Evolutionary conservation across 2,329 filamentous ascomycete species (phyloP).

Genomic region (Pochonia chlamydosporia): DNA sequence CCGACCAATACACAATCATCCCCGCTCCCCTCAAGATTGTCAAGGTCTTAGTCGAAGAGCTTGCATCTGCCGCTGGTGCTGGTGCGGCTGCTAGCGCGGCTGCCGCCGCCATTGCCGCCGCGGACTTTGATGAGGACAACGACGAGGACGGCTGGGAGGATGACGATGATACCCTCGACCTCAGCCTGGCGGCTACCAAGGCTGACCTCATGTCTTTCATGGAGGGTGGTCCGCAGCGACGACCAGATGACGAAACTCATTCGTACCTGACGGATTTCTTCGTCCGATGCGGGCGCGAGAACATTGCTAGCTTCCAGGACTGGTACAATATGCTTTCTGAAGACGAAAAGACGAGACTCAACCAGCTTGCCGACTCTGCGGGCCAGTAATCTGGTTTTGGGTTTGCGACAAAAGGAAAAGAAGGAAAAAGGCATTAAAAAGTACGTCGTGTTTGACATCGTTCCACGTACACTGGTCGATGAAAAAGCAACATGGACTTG

Average conservation of each 20-base stretch:
- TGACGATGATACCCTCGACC: slow-evolving; percentile 67
- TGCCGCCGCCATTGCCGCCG: slow-evolving; percentile 55
- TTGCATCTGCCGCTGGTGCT: slow-evolving; percentile 72
- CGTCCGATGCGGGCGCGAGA: slow-evolving; percentile 49
- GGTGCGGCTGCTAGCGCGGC: slow-evolving; percentile 55
- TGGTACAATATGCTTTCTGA: slow-evolving; percentile 52
- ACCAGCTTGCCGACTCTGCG: slow-evolving; percentile 37
- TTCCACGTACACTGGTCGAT: too few relatives aligned
- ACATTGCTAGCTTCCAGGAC: slow-evolving; percentile 48
- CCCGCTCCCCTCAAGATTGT: slow-evolving; percentile 89
- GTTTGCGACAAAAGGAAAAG: not conserved
- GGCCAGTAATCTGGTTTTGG: not conserved
- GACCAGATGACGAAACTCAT: slow-evolving; percentile 86
- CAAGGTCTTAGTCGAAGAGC: slow-evolving; percentile 91
- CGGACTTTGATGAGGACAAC: slow-evolving; percentile 56
- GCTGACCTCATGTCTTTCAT: slow-evolving; percentile 76
- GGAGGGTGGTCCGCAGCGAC: slow-evolving; percentile 53
- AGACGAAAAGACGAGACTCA: slow-evolving; percentile 51
- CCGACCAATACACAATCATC: slow-evolving; percentile 83
- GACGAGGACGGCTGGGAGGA: slow-evolving; percentile 90
- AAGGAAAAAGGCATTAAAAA: not conserved
- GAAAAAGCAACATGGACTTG: too few relatives aligned
- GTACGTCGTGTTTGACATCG: not conserved
- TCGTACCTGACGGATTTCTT: slow-evolving; percentile 82
- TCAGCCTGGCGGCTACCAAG: slow-evolving; percentile 64